Base-by-base conservation (phyloP, 345 rosid genomes). In the Anastatica hierochuntica region DNA sequence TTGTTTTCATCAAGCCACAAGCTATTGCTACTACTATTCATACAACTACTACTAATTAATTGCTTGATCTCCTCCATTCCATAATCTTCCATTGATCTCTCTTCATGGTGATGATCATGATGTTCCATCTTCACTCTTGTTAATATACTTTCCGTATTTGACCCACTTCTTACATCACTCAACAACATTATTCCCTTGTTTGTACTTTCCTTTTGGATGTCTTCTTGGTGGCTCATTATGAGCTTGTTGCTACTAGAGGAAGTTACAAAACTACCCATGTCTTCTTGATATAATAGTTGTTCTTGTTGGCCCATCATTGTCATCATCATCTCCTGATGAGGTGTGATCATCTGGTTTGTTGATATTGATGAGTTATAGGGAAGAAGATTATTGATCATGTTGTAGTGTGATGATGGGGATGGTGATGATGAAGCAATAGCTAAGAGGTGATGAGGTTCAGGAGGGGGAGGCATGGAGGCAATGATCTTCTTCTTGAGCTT, bases 401-500 rank as follows among this genome's bases (percentile, higher is more conserved):
- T 62, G 64, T 58, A 55, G 4, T 60, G 55, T 53, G 74, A 38
- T 43, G 77, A 43, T 43, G 60, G 18, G 60, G 63, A 77, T 36
- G 61, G 24, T 60, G 53, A 29, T 26, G 78, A 43, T 43, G 63
- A n/a, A n/a, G n/a, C n/a, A n/a, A n/a, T n/a, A n/a, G n/a, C n/a
- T n/a, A n/a, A n/a, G n/a, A n/a, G n/a, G n/a, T n/a, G n/a, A n/a
- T n/a, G 19, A 21, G 75, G 60, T 35, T 40, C 77, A 26, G 60
- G 68, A 60, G 54, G 55, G 61, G 54, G 58, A 13, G 39, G 52
- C 41, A 35, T 67, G 43, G 30, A 52, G 45, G 59, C 47, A 43
- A 79, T 64, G 41, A 90, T 81, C 54, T 85, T 82, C 85, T 82
- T 88, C 80, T 88, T 88, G 16, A 88, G 81, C 75, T 80, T 88